Evolutionary conservation across 257 asterid species (phyloP).

Genomic region (Nicotiana knightiana): DNA sequence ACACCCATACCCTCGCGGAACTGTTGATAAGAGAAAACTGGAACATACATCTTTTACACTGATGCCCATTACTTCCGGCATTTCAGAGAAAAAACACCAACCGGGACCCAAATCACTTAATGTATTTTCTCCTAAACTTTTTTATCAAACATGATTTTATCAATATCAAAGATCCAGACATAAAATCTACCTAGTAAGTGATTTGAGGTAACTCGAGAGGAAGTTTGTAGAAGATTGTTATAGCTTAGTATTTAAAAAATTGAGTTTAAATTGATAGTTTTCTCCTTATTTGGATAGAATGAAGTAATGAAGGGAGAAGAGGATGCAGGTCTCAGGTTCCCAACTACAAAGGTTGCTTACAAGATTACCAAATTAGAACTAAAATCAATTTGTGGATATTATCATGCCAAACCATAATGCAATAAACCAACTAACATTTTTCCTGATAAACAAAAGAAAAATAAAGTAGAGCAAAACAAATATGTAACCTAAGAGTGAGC

Average conservation of each 20-base stretch:
- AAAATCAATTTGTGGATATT: background rate
- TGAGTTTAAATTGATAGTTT: background rate
- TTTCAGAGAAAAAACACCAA: background rate
- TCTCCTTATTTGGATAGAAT: background rate
- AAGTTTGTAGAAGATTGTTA: background rate
- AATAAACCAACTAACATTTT: background rate
- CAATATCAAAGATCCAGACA: background rate
- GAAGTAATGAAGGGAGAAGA: background rate
- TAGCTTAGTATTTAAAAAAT: background rate
- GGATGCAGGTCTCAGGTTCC: background rate
- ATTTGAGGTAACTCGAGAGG: background rate
- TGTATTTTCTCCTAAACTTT: background rate
- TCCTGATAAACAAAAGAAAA: background rate
- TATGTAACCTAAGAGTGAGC: background rate
- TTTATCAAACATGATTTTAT: background rate
- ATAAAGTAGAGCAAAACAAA: background rate
- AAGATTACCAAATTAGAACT: background rate
- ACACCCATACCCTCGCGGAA: background rate
- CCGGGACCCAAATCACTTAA: background rate
- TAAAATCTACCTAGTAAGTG: background rate
- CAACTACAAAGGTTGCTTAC: background rate
- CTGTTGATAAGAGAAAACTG: background rate
- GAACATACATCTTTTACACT: background rate
- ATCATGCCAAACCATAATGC: background rate
- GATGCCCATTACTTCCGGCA: background rate